Evolutionary conservation across 2,329 filamentous ascomycete species (phyloP), one percentile per base, ranked within the genome.

Genomic region (Epichloe baconii): DNA sequence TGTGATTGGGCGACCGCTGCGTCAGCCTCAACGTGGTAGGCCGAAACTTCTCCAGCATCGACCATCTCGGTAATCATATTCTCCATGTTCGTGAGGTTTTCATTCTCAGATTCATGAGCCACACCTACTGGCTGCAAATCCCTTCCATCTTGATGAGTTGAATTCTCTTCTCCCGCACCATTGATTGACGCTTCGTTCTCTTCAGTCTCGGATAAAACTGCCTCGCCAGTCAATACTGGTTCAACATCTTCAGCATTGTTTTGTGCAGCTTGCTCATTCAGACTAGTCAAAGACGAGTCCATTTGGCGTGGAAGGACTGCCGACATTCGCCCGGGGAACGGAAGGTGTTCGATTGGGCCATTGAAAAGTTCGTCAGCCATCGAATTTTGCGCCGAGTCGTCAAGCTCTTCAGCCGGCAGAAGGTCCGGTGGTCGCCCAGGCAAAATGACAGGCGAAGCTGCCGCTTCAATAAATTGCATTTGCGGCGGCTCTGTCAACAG

Each of bases 321-420:
- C 35, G 72, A 75, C 19, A 75, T 57, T 6, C 71, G 70, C 4
- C 71, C 71, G 4, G 71, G 68, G 55, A 76, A 75, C 26, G 64
- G 59, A 26, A 72, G 62, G 23, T 63, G 64, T 23, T 59, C 59
- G 10, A 65, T 61, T 3, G 67, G 63, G 11, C 64, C 64, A 10
- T 61, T 62, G 19, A 68, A 65, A 7, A 64, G 57, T 17, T 69
- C 62, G 4, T 64, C 61, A 57, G 15, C 59, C 53, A n/a, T 60
- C 55, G 26, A 60, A 48, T 17, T 54, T 2, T 26, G 31, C n/a
- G 21, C 12, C 17, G 19, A 54, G 2, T 58, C 55, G 1, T 60
- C 48, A 15, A 65, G 54, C 36, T 66, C 67, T 31, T 67, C 68
- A 44, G 62, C 58, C 55, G 71, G 63, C 21, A 72, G 61, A 54